Conservation (phyloP, 257 asterid species). For the Ocimum tenuiflorum region DNA sequence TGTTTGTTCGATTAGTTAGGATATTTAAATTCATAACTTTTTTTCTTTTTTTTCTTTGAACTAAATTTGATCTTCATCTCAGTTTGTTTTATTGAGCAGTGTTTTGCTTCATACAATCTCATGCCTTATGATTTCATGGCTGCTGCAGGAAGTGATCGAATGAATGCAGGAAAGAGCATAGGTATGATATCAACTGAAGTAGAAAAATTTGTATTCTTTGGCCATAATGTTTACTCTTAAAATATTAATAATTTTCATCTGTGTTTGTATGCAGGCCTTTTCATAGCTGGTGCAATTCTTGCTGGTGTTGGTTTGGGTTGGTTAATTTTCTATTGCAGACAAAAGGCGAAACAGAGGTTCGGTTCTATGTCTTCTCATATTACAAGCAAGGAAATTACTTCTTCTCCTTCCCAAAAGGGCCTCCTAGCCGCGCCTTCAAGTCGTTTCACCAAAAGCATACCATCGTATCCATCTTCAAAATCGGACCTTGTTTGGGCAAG, state of each 20-base stretch:
- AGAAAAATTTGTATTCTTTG: neutral
- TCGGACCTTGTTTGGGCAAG: slow-evolving; percentile 31
- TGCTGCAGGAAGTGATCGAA: slow-evolving; percentile 21
- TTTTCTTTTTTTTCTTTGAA: no score
- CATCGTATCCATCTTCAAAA: slow-evolving; percentile 43
- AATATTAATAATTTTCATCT: neutral
- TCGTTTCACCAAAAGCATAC: slow-evolving; percentile 31
- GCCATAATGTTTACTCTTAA: neutral
- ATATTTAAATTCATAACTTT: no score
- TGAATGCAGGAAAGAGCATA: slow-evolving; percentile 10
- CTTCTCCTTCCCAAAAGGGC: slow-evolving; percentile 35
- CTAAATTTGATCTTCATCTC: no score
- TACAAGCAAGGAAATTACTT: slow-evolving; percentile 30
- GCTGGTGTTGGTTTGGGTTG: slow-evolving; percentile 52
- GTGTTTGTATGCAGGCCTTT: slow-evolving; percentile 32
- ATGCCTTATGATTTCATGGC: slow-evolving; percentile 7
- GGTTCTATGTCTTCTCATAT: slow-evolving; percentile 24
- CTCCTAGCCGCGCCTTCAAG: slow-evolving; percentile 27
- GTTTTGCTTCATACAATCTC: slow-evolving; percentile 1
- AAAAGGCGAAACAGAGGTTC: slow-evolving; percentile 32
- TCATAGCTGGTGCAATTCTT: slow-evolving; percentile 51
- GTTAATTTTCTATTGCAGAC: slow-evolving; percentile 43
- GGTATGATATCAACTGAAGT: slow-evolving; percentile 25
- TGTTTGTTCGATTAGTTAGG: no score
- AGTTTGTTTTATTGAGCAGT: neutral